phyloP scores from a whole-genome alignment of 1,284 basidiomycete species.

The Leccinum griseonigrum region DNA sequence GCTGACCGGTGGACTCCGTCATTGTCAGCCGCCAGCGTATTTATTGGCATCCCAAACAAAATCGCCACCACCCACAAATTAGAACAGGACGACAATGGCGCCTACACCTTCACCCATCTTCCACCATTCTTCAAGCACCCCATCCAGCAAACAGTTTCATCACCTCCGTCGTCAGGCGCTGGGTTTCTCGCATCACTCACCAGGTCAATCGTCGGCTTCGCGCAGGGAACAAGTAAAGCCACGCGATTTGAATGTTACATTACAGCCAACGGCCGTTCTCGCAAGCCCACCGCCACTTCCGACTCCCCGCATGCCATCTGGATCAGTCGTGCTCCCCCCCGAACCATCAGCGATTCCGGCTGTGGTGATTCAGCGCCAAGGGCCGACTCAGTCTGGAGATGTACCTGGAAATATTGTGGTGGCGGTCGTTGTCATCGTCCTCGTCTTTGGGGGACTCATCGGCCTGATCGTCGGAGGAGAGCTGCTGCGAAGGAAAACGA shows the following conservation, averaged over 20 bases:
- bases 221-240: slow-evolving; percentile 2
- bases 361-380: slow-evolving; percentile 4
- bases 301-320: slow-evolving; percentile 7
- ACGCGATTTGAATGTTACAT: slow-evolving; percentile 5
- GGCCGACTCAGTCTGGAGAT: slow-evolving; percentile 6
- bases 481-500: slow-evolving; percentile 25
- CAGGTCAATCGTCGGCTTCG: background rate
- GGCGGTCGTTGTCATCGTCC: slow-evolving; percentile 22
- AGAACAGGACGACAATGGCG: slow-evolving; percentile 17
- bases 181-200: slow-evolving; percentile 4
- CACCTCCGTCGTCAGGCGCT: slow-evolving; percentile 16
- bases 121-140: slow-evolving; percentile 1
- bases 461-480: slow-evolving; percentile 29
- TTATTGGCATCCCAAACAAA: slow-evolving; percentile 18
- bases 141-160: slow-evolving; percentile 6
- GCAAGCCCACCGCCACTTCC: slow-evolving; percentile 6
- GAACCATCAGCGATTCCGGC: slow-evolving; percentile 10
- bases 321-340: slow-evolving; percentile 7
- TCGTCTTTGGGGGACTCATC: slow-evolving; percentile 29
- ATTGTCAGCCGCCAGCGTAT: slow-evolving; percentile 27
- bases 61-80: slow-evolving; percentile 1
- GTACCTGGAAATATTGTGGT: slow-evolving; percentile 25
- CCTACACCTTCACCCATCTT: slow-evolving; percentile 15
- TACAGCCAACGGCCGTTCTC: slow-evolving; percentile 10
- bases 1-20: slow-evolving; percentile 19